A percentile compares a stretch with the other conserved stretches of the same genome.
Conservation (phyloP, 192 early-diverging fungal genomes). For the Endogone sp. region DNA sequence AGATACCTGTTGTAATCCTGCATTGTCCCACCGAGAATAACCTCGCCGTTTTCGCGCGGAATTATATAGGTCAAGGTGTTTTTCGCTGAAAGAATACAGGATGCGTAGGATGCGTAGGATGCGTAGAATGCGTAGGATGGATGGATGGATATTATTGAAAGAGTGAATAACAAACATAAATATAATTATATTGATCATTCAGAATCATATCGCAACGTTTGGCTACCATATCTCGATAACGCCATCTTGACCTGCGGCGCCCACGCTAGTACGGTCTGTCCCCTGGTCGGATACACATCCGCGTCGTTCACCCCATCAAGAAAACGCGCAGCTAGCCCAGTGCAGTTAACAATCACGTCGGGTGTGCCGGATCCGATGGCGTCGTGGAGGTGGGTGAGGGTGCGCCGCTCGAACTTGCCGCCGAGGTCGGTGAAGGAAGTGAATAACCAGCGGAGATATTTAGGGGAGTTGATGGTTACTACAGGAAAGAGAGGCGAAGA, state of each 20-base stretch:
- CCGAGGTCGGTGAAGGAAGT: conserved; percentile 48
- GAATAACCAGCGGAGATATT: conserved; percentile 64
- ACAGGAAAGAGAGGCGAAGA: too few species aligned
- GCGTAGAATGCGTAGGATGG: too few species aligned
- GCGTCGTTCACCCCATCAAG: conserved; percentile 71
- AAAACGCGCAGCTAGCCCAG: conserved; percentile 59
- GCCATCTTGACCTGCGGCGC: conserved; percentile 62
- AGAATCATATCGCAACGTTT: too few species aligned
- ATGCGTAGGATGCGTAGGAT: too few species aligned
- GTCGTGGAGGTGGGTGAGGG: conserved; percentile 39
- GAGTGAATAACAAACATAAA: too few species aligned
- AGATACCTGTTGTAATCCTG: conserved; percentile 42
- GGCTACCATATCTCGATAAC: background rate
- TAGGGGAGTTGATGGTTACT: conserved; percentile 35
- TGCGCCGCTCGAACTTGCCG: conserved; percentile 36
- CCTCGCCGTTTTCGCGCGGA: conserved; percentile 70
- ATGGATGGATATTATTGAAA: too few species aligned
- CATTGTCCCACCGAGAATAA: conserved; percentile 74
- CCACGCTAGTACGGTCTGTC: conserved; percentile 68
- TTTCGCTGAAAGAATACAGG: conserved; percentile 9
- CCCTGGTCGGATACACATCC: conserved; percentile 62
- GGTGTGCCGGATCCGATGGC: conserved; percentile 30
- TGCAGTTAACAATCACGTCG: conserved; percentile 77
- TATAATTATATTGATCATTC: too few species aligned
- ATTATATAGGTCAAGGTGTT: conserved; percentile 73